A percentile compares a stretch with the other conserved stretches of the same genome.
These are phyloP conservation scores for Botrytis porri DNA, from an alignment of 2,329 filamentous ascomycete species.

Conservation along the genomic window DNA sequence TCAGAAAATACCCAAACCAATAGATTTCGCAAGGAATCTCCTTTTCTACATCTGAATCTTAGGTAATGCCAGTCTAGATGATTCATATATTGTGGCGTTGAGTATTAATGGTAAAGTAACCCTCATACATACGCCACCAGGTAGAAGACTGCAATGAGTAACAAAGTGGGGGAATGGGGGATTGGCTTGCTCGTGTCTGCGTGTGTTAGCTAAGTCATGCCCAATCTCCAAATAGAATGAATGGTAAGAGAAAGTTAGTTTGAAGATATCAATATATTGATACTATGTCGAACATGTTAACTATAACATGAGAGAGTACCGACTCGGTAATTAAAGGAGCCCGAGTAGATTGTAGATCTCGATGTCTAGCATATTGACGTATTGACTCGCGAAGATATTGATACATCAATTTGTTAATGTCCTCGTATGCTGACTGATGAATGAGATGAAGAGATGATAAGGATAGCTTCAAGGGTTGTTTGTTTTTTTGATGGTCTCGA, in stretches of 20 bases:
- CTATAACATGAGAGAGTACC: neutral
- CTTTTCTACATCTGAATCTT: neutral
- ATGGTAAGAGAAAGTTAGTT: neutral
- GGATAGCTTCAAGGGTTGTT: neutral
- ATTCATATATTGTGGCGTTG: constrained; percentile 9
- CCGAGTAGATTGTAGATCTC: neutral
- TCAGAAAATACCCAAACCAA: neutral
- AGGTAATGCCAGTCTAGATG: neutral
- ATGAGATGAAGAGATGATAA: neutral
- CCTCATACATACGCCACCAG: constrained; percentile 4
- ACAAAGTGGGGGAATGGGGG: neutral
- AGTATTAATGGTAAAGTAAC: constrained; percentile 8
- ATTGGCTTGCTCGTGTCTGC: constrained; percentile 6
- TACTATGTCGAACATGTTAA: neutral
- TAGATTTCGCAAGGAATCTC: neutral
- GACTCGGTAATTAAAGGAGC: neutral
- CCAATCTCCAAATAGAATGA: constrained; percentile 3
- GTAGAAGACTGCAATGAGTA: neutral
- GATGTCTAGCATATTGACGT: constrained; percentile 1
- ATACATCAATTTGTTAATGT: neutral
- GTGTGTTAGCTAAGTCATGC: neutral
- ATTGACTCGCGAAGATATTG: neutral
- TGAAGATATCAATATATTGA: neutral
- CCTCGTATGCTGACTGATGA: neutral
- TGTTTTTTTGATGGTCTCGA: neutral